Evolutionary conservation across 345 rosid genomes (phyloP).

Genomic region (Lagerstroemia speciosa): DNA sequence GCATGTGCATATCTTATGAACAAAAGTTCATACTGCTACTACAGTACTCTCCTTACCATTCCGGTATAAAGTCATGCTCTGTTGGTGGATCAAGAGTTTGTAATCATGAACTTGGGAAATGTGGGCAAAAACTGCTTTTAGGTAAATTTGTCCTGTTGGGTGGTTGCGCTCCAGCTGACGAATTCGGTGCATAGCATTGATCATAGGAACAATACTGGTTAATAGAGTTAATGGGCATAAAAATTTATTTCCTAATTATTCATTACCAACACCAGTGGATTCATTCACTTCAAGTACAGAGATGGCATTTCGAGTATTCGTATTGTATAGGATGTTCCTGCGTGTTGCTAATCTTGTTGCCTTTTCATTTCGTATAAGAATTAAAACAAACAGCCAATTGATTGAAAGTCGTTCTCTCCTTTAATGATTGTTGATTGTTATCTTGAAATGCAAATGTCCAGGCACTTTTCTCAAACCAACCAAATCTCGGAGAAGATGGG

Average conservation of each 20-base stretch:
- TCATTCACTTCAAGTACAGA: not conserved
- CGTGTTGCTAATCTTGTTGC: not conserved
- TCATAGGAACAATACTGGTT: not conserved
- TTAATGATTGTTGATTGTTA: not conserved
- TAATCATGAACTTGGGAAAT: not conserved
- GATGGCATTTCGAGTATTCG: not conserved
- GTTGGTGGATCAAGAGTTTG: not conserved
- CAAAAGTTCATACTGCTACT: not conserved
- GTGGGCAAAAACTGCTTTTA: not conserved
- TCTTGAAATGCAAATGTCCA: constrained; percentile 20
- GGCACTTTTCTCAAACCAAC: constrained; percentile 89
- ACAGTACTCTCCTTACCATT: not conserved
- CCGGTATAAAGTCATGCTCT: not conserved
- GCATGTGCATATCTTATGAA: not conserved
- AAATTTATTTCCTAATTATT: too few species aligned
- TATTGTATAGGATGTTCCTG: not conserved
- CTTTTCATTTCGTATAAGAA: not conserved
- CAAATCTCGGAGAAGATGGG: constrained; percentile 65
- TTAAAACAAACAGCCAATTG: not conserved
- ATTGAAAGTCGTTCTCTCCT: not conserved
- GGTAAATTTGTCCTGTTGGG: not conserved
- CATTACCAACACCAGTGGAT: not conserved
- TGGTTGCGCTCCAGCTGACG: not conserved
- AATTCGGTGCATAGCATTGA: not conserved
- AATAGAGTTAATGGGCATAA: not conserved